These are phyloP conservation scores for Jamesozyma rosinii DNA, from an alignment of 805 yeast genomes.

Conservation along the genomic window DNA sequence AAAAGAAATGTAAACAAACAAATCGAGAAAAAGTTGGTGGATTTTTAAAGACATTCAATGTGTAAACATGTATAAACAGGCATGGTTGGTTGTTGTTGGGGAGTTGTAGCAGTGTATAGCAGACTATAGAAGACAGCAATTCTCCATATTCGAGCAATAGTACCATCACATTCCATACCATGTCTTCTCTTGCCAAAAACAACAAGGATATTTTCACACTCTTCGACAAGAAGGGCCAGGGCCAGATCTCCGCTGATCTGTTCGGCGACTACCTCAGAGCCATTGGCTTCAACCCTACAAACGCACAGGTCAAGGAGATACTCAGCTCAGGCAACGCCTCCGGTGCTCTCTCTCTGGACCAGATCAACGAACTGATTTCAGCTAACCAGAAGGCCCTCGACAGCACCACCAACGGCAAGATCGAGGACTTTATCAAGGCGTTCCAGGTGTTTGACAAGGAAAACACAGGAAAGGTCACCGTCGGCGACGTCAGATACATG, in stretches of 20 bases:
- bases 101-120: too few relatives aligned
- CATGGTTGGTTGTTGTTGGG: too few relatives aligned
- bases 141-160: too few relatives aligned
- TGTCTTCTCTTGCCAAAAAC: conserved; percentile 3
- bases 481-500: conserved; percentile 92
- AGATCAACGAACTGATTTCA: conserved; percentile 18
- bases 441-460: conserved; percentile 98
- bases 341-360: conserved; percentile 22
- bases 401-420: conserved; percentile 28
- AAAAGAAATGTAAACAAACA: too few relatives aligned
- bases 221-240: conserved; percentile 93
- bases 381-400: conserved; percentile 21
- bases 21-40: too few relatives aligned
- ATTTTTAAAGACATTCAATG: too few relatives aligned
- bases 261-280: conserved; percentile 93
- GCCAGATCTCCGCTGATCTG: conserved; percentile 72
- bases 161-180: neutral
- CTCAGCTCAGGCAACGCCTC: conserved; percentile 11
- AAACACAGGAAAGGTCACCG: conserved; percentile 89
- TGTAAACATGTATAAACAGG: too few relatives aligned
- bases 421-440: conserved; percentile 77
- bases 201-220: conserved; percentile 91
- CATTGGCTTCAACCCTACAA: conserved; percentile 98
- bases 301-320: conserved; percentile 24
- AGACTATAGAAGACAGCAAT: too few relatives aligned